A percentile compares a stretch with the other conserved stretches of the same genome.
Evolutionary conservation across 805 yeast species (phyloP).

Genomic region (Candida arabinofermentans): DNA sequence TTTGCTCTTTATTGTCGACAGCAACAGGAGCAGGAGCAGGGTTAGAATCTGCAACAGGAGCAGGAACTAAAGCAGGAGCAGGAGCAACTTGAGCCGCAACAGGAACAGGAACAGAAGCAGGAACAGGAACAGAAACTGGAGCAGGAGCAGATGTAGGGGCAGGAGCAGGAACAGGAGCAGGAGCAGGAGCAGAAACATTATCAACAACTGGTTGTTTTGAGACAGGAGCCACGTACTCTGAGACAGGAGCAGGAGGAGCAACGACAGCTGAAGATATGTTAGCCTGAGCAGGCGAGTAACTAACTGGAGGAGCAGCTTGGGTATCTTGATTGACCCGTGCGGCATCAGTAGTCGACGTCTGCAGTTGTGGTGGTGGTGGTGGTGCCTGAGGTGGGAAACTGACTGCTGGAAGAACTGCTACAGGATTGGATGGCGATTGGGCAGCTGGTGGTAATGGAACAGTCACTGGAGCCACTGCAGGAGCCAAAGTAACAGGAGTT

Average conservation of each 20-base stretch:
- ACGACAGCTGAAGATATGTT: conserved; percentile 8
- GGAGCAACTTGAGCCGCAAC: conserved; percentile 1
- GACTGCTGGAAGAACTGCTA: not conserved
- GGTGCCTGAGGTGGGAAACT: not conserved
- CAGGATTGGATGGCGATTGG: not conserved
- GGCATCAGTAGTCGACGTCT: not conserved
- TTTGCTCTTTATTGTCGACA: no score
- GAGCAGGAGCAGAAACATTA: conserved; percentile 3
- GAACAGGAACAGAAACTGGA: not conserved
- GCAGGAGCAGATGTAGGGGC: conserved; percentile 3
- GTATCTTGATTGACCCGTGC: not conserved
- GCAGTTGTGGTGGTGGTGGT: conserved; percentile 5
- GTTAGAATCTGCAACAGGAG: conserved; percentile 3
- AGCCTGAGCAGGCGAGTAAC: conserved; percentile 3
- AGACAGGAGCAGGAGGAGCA: conserved; percentile 7
- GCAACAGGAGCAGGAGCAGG: conserved; percentile 6
- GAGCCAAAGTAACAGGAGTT: conserved; percentile 6
- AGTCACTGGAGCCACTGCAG: conserved; percentile 2
- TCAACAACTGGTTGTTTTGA: conserved; percentile 3
- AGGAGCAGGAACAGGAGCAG: conserved; percentile 1
- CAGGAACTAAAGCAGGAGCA: conserved; percentile 6
- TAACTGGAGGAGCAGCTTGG: not conserved
- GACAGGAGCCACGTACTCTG: conserved; percentile 1
- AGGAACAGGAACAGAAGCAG: conserved; percentile 4
- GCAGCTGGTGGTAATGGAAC: conserved; percentile 5